phyloP scores from a whole-genome alignment of 2,329 filamentous ascomycete genomes.

The Biscogniauxia sp. region DNA sequence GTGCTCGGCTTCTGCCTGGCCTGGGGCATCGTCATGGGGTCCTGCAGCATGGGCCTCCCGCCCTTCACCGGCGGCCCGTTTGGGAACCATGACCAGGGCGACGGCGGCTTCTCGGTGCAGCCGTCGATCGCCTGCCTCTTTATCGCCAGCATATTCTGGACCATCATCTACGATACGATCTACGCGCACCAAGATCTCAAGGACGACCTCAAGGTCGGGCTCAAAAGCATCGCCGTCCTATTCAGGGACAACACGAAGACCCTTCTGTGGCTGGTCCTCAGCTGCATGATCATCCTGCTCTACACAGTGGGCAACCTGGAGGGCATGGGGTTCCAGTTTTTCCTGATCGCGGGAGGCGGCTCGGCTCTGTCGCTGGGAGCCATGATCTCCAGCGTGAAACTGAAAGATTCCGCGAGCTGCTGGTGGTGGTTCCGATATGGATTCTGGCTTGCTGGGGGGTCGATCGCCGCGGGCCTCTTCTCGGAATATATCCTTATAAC shows the following conservation, averaged over 20 bases:
- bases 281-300: slow-evolving; percentile 24
- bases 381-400: slow-evolving; percentile 29
- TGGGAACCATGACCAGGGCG: slow-evolving; percentile 6
- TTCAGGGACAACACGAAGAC: slow-evolving; percentile 27
- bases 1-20: slow-evolving; percentile 35
- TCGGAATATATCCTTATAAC: slow-evolving; percentile 16
- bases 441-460: slow-evolving; percentile 31
- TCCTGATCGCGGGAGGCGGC: slow-evolving; percentile 24
- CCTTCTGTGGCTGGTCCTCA: slow-evolving; percentile 21
- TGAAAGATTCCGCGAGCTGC: slow-evolving; percentile 29
- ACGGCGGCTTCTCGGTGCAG: slow-evolving; percentile 17
- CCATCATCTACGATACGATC: slow-evolving; percentile 36
- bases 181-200: slow-evolving; percentile 36
- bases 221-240: slow-evolving; percentile 35
- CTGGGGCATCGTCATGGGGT: slow-evolving; percentile 33
- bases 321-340: slow-evolving; percentile 21
- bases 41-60: slow-evolving; percentile 25
- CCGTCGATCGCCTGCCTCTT: slow-evolving; percentile 26
- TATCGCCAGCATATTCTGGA: slow-evolving; percentile 32
- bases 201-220: slow-evolving; percentile 33
- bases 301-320: slow-evolving; percentile 17
- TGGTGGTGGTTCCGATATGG: slow-evolving; percentile 34
- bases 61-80: slow-evolving; percentile 25
- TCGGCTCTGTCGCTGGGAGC: slow-evolving; percentile 24
- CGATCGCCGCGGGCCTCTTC: slow-evolving; percentile 27